Evolutionary conservation across 1,284 basidiomycete genomes (phyloP).

Genomic region (Pholiota adiposa): DNA sequence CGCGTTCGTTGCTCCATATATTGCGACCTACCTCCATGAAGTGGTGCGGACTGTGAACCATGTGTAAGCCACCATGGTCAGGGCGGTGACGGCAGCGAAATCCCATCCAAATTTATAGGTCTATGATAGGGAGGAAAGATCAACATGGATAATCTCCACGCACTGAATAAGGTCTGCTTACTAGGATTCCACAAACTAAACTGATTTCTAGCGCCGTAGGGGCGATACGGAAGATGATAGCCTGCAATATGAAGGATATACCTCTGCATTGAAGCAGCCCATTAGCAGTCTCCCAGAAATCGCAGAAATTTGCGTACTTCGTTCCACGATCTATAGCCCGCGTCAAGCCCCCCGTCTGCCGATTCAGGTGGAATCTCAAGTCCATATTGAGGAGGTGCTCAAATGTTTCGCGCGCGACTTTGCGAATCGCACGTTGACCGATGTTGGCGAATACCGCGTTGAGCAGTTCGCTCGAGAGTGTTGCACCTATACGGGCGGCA

Average conservation of each 20-base stretch:
- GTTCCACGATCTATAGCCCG: conserved; percentile 97
- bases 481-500: conserved; percentile 87
- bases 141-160: conserved; percentile 6
- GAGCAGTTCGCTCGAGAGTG: conserved; percentile 88
- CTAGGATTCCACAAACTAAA: conserved; percentile 96
- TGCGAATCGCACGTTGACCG: conserved; percentile 91
- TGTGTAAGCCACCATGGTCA: conserved; percentile 90
- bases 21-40: conserved; percentile 78
- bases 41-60: conserved; percentile 98
- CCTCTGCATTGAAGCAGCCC: conserved; percentile 58
- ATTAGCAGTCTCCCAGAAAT: neutral
- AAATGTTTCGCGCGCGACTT: conserved; percentile 93
- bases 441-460: conserved; percentile 98
- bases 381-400: conserved; percentile 91
- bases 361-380: conserved; percentile 89
- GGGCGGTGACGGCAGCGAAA: conserved; percentile 89
- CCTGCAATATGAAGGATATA: conserved; percentile 93
- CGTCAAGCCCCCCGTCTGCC: conserved; percentile 96
- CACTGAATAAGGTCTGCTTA: no score
- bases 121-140: conserved; percentile 43
- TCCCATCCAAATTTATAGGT: conserved; percentile 98
- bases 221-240: conserved; percentile 93
- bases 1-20: neutral
- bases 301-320: conserved; percentile 58
- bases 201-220: conserved; percentile 96